A percentile compares a stretch with the other conserved stretches of the same genome.
These are phyloP conservation scores for Gnaphalium uliginosum DNA, from an alignment of 129 eudicot species.

Conservation along the genomic window DNA sequence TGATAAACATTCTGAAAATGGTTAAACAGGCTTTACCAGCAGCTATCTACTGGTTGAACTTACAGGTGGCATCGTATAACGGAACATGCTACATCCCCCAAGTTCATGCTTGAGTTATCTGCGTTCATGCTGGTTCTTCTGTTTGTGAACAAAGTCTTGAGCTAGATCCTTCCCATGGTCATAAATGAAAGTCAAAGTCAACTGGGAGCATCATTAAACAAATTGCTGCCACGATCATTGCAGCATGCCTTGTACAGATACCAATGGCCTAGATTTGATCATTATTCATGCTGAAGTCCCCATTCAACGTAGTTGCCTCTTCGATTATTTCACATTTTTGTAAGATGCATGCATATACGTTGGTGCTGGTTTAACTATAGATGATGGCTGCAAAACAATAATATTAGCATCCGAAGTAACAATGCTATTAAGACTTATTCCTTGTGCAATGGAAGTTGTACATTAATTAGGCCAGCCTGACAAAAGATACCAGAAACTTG, in stretches of 20 bases:
- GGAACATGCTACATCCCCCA: conserved; percentile 44
- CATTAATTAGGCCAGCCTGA: neutral
- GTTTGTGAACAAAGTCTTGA: conserved; percentile 55
- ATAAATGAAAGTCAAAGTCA: conserved; percentile 11
- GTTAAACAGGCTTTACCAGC: conserved; percentile 97
- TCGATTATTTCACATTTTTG: conserved; percentile 3
- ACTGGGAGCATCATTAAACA: neutral
- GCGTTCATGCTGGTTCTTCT: conserved; percentile 57
- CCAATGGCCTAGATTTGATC: neutral
- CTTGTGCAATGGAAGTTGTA: conserved; percentile 10
- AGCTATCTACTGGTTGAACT: conserved; percentile 99
- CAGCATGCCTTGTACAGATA: conserved; percentile 31
- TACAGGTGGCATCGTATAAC: conserved; percentile 84
- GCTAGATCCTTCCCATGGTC: conserved; percentile 23
- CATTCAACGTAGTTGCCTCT: conserved; percentile 16
- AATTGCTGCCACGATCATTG: conserved; percentile 18
- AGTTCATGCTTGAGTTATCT: conserved; percentile 59
- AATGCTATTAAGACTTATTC: conserved; percentile 7
- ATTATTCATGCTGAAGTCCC: neutral
- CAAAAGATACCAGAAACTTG: neutral
- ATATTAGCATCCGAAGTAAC: conserved; percentile 1
- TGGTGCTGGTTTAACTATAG: neutral
- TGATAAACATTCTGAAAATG: conserved; percentile 65
- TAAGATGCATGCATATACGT: neutral
- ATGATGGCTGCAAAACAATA: conserved; percentile 3